A percentile compares a stretch with the other conserved stretches of the same genome.
phyloP scores from a whole-genome alignment of 202 grass and related monocot genomes.

The Panicum virgatum region DNA sequence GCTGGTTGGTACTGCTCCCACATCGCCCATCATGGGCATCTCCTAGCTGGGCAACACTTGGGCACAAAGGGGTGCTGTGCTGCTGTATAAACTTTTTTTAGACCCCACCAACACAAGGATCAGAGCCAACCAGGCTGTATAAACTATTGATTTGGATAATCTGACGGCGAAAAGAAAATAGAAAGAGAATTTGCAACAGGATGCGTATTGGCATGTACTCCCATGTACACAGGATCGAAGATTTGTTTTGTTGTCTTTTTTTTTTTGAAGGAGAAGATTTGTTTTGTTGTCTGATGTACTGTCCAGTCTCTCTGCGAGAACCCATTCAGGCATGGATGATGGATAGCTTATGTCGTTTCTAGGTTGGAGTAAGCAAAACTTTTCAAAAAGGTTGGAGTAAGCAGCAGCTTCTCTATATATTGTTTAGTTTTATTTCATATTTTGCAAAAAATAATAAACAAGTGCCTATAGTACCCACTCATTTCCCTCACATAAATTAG shows the following conservation, averaged over 20 bases:
- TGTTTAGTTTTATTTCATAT: slow-evolving; percentile 1
- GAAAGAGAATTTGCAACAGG: slow-evolving; percentile 13
- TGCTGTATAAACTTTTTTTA: slow-evolving; percentile 21
- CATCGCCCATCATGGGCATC: slow-evolving; percentile 28
- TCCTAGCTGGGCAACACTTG: slow-evolving; percentile 34
- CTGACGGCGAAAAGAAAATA: not conserved
- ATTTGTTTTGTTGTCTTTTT: not conserved
- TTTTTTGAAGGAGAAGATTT: too few species aligned
- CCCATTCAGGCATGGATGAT: not conserved
- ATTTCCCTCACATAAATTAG: not conserved
- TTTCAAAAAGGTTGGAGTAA: not conserved
- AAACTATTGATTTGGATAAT: slow-evolving; percentile 39
- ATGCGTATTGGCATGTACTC: slow-evolving; percentile 20
- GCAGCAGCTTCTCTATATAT: not conserved
- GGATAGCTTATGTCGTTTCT: not conserved
- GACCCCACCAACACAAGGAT: slow-evolving; percentile 33
- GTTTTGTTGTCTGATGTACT: slow-evolving; percentile 10
- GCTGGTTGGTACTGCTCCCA: not conserved
- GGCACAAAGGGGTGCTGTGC: slow-evolving; percentile 14
- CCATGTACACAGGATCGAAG: slow-evolving; percentile 5
- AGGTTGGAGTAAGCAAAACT: not conserved
- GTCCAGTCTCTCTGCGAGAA: not conserved
- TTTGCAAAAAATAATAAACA: not conserved
- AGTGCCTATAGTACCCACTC: not conserved
- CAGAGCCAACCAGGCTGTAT: not conserved